Conservation (phyloP, 495 filamentous ascomycete species). For the Xylaria telfairii region DNA sequence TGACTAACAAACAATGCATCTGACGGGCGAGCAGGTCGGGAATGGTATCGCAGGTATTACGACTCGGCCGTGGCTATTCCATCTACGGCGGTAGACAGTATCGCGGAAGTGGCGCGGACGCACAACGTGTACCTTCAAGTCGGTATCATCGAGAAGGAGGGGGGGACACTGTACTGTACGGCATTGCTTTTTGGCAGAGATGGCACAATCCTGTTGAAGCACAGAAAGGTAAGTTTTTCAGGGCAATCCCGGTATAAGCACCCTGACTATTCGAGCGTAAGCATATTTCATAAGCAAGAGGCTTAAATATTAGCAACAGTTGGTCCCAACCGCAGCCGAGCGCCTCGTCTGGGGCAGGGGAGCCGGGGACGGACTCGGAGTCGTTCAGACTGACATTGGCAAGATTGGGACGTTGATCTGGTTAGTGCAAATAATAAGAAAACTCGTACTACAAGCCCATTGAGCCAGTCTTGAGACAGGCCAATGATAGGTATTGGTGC, state of each 20-base stretch:
- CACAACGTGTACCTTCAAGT: constrained; percentile 45
- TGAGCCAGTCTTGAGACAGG: not conserved
- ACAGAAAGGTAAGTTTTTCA: constrained; percentile 44
- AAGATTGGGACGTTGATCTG: constrained; percentile 53
- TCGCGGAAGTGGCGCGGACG: constrained; percentile 41
- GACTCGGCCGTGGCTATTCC: constrained; percentile 44
- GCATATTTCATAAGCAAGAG: not conserved
- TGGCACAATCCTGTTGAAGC: constrained; percentile 43
- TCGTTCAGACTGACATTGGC: constrained; percentile 48
- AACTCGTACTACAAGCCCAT: not conserved
- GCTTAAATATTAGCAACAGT: constrained; percentile 27
- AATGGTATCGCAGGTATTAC: constrained; percentile 51
- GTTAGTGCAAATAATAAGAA: constrained; percentile 28
- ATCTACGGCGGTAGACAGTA: constrained; percentile 43
- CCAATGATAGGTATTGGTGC: not conserved
- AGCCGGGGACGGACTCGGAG: constrained; percentile 47
- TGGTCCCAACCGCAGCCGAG: constrained; percentile 50
- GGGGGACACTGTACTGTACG: constrained; percentile 49
- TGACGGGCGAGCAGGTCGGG: constrained; percentile 35
- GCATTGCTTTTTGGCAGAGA: constrained; percentile 44
- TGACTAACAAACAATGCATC: not conserved
- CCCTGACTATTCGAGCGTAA: not conserved
- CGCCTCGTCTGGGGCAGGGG: constrained; percentile 50
- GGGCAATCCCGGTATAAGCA: not conserved
- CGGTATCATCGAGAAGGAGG: constrained; percentile 52